Base-by-base conservation (phyloP, 768 basidiomycete genomes). In the Trichaptum fuscoviolaceum region DNA sequence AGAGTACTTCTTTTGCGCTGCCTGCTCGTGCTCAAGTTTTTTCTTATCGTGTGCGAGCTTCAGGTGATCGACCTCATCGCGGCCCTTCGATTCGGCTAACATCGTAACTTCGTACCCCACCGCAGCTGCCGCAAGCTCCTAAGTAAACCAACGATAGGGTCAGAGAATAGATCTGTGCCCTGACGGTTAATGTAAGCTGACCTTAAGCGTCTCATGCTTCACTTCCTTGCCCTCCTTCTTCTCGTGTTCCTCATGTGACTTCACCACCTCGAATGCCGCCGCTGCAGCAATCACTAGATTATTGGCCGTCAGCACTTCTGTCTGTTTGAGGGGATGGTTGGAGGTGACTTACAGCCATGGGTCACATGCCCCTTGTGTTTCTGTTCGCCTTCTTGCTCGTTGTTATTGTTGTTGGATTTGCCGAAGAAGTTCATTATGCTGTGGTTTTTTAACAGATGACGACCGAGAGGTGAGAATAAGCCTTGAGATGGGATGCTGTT, bases 341-440 rank as follows among this genome's bases (percentile, higher is more conserved):
- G 12, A 2, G 15, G 20, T 52, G 12, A 52, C 42, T 52, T 52
- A 52, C 42, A 52, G 20, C 42, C 42, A 52, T 52, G 42, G 3
- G 42, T 2, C 20, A 52, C 12, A 52, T 52, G 42, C 42, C 6
- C 42, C 15, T 52, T 12, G 20, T 52, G 42, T 20, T 52, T 12
- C 42, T 12, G 42, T 20, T 52, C 42, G 3, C 63, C 69, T 72
- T 35, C 36, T 8, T 30, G 30, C 8, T 30, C n/a, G n/a, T n/a
- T n/a, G n/a, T n/a, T 36, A 36, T 7, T 52, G 20, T 52, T 52
- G 42, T 52, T 52, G 42, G 12, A 20, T 4, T 52, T 12, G 20
- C 42, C 42, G 15, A 20, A 52, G 42, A 20, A 52, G 20, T 20
- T 52, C 42, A 52, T 52, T 52, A 12, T 15, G 10, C 2, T 30